Evolutionary conservation across 345 rosid genomes (phyloP).

Genomic region (Camelina laxa): DNA sequence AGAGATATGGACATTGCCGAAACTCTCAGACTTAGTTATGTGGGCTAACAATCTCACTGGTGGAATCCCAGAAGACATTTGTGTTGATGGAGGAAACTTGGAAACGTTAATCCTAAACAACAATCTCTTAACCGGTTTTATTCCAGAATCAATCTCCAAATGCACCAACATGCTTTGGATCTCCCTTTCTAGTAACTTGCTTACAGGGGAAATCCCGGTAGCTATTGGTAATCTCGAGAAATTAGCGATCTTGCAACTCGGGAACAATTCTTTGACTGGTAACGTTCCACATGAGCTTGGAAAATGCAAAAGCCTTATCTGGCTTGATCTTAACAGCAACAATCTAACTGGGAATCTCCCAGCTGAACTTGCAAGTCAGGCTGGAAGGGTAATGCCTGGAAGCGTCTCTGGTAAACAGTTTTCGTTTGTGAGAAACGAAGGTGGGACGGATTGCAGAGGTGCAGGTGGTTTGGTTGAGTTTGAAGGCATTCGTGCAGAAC

Average conservation of each 20-base stretch:
- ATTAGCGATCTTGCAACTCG: constrained; percentile 82
- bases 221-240: constrained; percentile 67
- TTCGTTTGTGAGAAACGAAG: constrained; percentile 93
- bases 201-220: constrained; percentile 71
- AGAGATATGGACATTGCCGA: constrained; percentile 74
- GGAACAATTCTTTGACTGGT: constrained; percentile 86
- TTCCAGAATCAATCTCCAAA: constrained; percentile 71
- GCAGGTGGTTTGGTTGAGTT: constrained; percentile 96
- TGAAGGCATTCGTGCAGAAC: constrained; percentile 74
- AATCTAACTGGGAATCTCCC: constrained; percentile 65
- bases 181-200: constrained; percentile 81
- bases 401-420: constrained; percentile 88
- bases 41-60: constrained; percentile 97
- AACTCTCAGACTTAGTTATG: constrained; percentile 75
- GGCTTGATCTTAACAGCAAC: constrained; percentile 97
- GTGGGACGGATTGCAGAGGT: constrained; percentile 93
- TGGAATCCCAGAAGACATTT: constrained; percentile 71
- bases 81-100: constrained; percentile 72
- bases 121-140: constrained; percentile 67
- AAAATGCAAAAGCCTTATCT: constrained; percentile 76
- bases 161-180: constrained; percentile 94
- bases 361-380: constrained; percentile 65
- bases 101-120: constrained; percentile 87
- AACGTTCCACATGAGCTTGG: constrained; percentile 73
- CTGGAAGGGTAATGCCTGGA: constrained; percentile 74